Base-by-base conservation (phyloP, 139 green algal species). In the Pedinophyceae sp. region DNA sequence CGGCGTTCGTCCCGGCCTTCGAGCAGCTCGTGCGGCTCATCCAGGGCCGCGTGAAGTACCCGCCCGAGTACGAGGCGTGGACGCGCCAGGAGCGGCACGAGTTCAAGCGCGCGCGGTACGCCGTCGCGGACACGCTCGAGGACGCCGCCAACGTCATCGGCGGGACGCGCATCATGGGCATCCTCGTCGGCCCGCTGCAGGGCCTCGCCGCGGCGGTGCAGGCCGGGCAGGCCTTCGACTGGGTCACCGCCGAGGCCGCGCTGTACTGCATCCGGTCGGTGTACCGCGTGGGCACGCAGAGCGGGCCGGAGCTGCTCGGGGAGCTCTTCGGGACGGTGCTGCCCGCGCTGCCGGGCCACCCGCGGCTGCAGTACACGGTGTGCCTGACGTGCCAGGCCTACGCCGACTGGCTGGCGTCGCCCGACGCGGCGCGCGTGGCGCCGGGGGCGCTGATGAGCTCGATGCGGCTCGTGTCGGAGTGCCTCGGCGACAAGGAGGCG, bases 1-100 rank as follows among this genome's bases (percentile, higher is more conserved):
- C n/a, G n/a, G n/a, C n/a, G 52, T 93, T 93, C 55, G 54, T 48
- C 23, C 83, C 83, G 3, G 68, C 70, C 2, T 89, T 85, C 46
- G 67, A 88, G 56, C 56, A 64, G 1, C 74, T 94, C 39, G 77
- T 89, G 18, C 41, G 30, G 2, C 47, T 86, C 1, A 67, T 93
- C 13, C 57, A 74, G 0, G 68, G 65, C 1, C 54, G 68, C 18
- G 67, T 85, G 20, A 62, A 65, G 28, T 79, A 73, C 38, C 68
- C 71, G 1, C 30, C 59, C 4, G 52, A 60, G 30, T 77, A 67
- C 22, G 62, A 73, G 24, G 38, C 38, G 1, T 77, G 61, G 78
- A 58, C 71, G n/a, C 65, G 64, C 17, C 78, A 90, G 24, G 74
- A 83, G 54, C 59, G 65, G 27, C 54, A 52, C 17, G 81, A 90